A percentile compares a stretch with the other conserved stretches of the same genome.
These are phyloP conservation scores for Fusarium brevicatenulatum DNA, from an alignment of 2,329 filamentous ascomycete genomes.

Conservation along the genomic window DNA sequence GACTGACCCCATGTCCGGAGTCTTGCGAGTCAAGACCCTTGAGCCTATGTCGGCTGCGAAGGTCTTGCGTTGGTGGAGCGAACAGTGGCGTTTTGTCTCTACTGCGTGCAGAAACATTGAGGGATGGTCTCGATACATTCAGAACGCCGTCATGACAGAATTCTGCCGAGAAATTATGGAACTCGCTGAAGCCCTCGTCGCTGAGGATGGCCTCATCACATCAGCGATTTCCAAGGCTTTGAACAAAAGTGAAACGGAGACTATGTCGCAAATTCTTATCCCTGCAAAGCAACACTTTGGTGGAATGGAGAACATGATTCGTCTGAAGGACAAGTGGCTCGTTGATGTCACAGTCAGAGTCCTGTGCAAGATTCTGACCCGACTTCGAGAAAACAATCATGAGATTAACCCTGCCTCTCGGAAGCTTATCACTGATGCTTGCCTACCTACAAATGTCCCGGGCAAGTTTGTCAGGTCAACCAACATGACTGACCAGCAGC, in stretches of 20 bases:
- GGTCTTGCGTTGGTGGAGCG: conserved; percentile 82
- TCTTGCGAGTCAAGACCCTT: conserved; percentile 65
- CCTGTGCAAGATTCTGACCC: conserved; percentile 83
- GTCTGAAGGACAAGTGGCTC: conserved; percentile 87
- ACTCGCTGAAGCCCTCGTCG: conserved; percentile 85
- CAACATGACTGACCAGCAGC: conserved; percentile 83
- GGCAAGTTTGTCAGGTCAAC: conserved; percentile 73
- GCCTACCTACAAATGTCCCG: conserved; percentile 64
- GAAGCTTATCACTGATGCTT: conserved; percentile 72
- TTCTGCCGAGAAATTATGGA: conserved; percentile 97
- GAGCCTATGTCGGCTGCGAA: conserved; percentile 70
- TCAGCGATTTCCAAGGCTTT: conserved; percentile 65
- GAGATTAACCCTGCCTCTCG: conserved; percentile 71
- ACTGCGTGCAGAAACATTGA: conserved; percentile 87
- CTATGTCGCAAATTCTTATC: conserved; percentile 53
- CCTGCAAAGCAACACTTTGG: conserved; percentile 62
- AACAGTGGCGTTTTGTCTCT: conserved; percentile 83
- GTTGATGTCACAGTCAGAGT: conserved; percentile 84
- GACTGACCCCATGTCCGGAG: conserved; percentile 65
- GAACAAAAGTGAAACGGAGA: conserved; percentile 50
- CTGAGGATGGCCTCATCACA: conserved; percentile 84
- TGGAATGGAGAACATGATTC: conserved; percentile 86
- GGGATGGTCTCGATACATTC: conserved; percentile 79
- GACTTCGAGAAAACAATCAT: conserved; percentile 81
- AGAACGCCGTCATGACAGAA: conserved; percentile 84